Base-by-base conservation (phyloP, 768 basidiomycete species). In the Cyclocybe cylindracea region DNA sequence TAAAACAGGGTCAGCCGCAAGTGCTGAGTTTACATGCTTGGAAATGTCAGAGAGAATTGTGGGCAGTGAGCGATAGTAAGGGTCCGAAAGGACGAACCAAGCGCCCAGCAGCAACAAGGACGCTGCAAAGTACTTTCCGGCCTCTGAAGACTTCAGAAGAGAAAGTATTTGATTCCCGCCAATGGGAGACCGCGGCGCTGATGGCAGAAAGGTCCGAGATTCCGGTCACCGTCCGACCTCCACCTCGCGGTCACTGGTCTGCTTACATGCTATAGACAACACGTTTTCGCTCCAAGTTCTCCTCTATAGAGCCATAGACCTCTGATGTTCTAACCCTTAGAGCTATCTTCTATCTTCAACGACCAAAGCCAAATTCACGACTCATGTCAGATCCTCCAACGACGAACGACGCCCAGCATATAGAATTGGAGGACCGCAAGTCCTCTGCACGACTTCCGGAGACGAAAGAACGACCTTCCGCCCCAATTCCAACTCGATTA, bases 81-180 rank as follows among this genome's bases (percentile, higher is more conserved):
- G 61, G 45, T 92, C 85, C 0, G 89, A 82, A 4, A 93, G 75
- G 39, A 89, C 70, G 66, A 91, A 91, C 92, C 92, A 94, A 14
- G 92, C 88, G 11, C 95, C 95, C 37, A 98, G 66, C 45, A 34
- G 71, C n/a, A 16, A 14, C 24, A 13, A 11, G 7, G 31, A 64
- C 77, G 50, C 65, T 10, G 71, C 60, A 8, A 79, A 57, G 41
- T 61, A 66, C 39, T 60, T 60, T 62, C 52, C 61, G 65, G 37
- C 54, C 63, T 36, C 48, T 51, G 51, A 66, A 62, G 44, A 16
- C 16, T 16, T 16, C 16, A 56, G 53, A 41, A 62, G 53, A 49
- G 51, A 16, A 16, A 16, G 16, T 16, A 16, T 16, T 16, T 42
- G 18, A 55, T 54, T 16, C 42, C 56, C 33, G 51, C 48, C 58